Percentiles rank a stretch among this genome's conserved stretches.
Evolutionary conservation across 2,329 filamentous ascomycete species (phyloP).

Genomic region (Allantophomopsis lycopodina): DNA sequence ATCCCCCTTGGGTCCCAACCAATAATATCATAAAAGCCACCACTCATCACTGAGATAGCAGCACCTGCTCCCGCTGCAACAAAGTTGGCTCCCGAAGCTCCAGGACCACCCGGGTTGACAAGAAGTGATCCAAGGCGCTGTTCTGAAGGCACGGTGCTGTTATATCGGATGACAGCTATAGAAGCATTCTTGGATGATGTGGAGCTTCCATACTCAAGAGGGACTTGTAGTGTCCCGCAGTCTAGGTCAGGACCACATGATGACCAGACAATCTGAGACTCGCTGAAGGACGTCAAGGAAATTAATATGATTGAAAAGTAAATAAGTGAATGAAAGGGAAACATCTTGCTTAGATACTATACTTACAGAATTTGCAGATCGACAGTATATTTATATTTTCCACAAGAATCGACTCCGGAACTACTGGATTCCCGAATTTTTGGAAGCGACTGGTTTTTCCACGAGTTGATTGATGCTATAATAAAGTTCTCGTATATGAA

Average conservation of each 20-base stretch:
- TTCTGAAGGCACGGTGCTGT: neutral
- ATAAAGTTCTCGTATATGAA: no score
- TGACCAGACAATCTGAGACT: no score
- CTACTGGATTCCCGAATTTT: no score
- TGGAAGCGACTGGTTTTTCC: no score
- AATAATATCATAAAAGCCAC: constrained; percentile 27
- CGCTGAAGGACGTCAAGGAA: no score
- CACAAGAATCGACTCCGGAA: no score
- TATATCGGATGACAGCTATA: neutral
- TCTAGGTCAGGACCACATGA: neutral
- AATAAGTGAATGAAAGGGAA: no score
- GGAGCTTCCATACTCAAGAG: constrained; percentile 1
- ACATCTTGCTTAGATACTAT: no score
- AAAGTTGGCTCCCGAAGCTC: constrained; percentile 22
- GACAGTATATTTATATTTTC: no score
- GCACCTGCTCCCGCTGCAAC: constrained; percentile 15
- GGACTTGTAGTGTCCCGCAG: neutral
- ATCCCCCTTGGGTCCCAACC: constrained; percentile 36
- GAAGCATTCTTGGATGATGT: neutral
- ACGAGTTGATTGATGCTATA: no score
- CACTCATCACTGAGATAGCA: constrained; percentile 22
- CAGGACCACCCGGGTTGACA: constrained; percentile 32
- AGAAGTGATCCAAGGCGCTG: constrained; percentile 9
- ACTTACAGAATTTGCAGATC: no score
- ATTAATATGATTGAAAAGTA: no score